Conservation (phyloP, 176 grass and related monocot genomes). For the Typha latifolia region DNA sequence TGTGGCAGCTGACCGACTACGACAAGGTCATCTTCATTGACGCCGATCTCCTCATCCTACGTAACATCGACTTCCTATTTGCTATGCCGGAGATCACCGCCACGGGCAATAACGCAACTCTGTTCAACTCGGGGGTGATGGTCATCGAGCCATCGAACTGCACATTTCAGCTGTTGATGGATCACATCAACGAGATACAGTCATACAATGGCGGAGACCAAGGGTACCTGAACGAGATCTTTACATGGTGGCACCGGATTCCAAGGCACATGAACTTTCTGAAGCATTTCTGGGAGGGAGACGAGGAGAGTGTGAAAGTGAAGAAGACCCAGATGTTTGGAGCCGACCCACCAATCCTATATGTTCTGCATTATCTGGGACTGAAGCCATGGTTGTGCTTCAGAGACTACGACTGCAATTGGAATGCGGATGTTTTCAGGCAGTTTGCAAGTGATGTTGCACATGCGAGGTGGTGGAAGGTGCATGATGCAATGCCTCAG, state of each 20-base stretch:
- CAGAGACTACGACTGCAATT: slow-evolving; percentile 89
- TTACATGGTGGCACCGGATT: slow-evolving; percentile 94
- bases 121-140: slow-evolving; percentile 98
- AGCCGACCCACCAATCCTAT: slow-evolving; percentile 57
- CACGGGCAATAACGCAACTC: slow-evolving; percentile 72
- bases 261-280: slow-evolving; percentile 89
- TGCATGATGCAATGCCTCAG: slow-evolving; percentile 76
- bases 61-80: slow-evolving; percentile 87
- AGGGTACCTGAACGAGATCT: slow-evolving; percentile 91
- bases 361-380: slow-evolving; percentile 75
- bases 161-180: slow-evolving; percentile 84
- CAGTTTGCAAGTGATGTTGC: slow-evolving; percentile 83
- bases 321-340: slow-evolving; percentile 76
- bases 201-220: slow-evolving; percentile 92
- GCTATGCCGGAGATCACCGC: slow-evolving; percentile 84
- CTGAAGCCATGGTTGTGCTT: slow-evolving; percentile 88
- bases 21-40: slow-evolving; percentile 99
- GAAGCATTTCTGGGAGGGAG: slow-evolving; percentile 98
- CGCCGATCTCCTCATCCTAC: slow-evolving; percentile 79
- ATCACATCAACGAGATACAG: slow-evolving; percentile 86
- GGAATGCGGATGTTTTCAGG: slow-evolving; percentile 58
- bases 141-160: slow-evolving; percentile 85
- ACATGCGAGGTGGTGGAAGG: slow-evolving; percentile 65
- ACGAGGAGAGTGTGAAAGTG: slow-evolving; percentile 56
- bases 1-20: slow-evolving; percentile 96